A percentile compares a stretch with the other conserved stretches of the same genome.
phyloP scores from a whole-genome alignment of 106 monocot genomes.

The Ottelia alismoides region DNA sequence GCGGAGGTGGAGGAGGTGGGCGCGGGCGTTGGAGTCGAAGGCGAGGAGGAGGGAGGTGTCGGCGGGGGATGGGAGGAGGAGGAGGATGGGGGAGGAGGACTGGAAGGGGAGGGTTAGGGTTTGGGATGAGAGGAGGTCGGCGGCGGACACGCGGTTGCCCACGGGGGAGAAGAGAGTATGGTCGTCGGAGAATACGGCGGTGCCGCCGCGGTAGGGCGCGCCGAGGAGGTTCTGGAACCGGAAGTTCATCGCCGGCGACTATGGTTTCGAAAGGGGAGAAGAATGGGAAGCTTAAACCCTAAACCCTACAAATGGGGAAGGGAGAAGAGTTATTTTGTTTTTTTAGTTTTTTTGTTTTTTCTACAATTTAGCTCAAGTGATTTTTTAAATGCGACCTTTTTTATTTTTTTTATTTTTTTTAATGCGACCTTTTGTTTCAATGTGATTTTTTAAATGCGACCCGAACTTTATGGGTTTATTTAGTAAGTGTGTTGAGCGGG shows the following conservation, averaged over 20 bases:
- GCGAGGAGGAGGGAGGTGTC: constrained; percentile 57
- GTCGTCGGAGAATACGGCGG: constrained; percentile 45
- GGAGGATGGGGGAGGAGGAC: constrained; percentile 53
- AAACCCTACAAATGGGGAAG: no score
- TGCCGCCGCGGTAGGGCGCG: constrained; percentile 84
- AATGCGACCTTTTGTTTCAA: no score
- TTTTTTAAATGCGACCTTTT: no score
- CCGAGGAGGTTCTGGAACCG: constrained; percentile 94
- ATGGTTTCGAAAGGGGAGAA: no score
- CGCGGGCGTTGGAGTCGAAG: constrained; percentile 44
- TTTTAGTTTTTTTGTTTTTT: no score
- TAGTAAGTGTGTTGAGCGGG: no score
- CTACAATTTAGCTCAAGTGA: no score
- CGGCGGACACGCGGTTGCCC: constrained; percentile 74
- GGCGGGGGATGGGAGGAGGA: constrained; percentile 51
- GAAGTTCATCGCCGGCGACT: constrained; percentile 50
- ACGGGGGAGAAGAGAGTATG: constrained; percentile 51
- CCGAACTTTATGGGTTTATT: no score
- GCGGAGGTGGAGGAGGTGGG: constrained; percentile 60
- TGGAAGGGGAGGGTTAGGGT: constrained; percentile 76
- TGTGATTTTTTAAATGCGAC: no score
- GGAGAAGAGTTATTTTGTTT: no score
- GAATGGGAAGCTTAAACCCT: no score
- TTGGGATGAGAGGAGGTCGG: constrained; percentile 58
- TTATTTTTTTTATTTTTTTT: no score